phyloP scores from a whole-genome alignment of 768 basidiomycete genomes.

The Tulasnella sp. region DNA sequence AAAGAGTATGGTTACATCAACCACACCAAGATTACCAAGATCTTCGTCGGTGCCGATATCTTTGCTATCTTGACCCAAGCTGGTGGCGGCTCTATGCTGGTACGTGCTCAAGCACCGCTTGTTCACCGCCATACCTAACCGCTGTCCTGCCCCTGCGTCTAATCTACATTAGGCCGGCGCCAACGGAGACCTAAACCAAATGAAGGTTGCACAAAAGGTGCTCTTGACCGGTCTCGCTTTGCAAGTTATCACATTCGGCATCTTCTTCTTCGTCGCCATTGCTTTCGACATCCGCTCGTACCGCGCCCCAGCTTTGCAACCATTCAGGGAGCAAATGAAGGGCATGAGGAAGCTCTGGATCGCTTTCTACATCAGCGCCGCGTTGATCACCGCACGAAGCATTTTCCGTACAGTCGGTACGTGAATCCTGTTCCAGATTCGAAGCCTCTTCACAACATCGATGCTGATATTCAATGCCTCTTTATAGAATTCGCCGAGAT shows the following conservation, averaged over 20 bases:
- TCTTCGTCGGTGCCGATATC: slow-evolving; percentile 30
- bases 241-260: slow-evolving; percentile 28
- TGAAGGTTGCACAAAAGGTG: slow-evolving; percentile 10
- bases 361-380: slow-evolving; percentile 28
- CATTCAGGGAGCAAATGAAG: background rate
- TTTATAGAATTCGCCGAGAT: slow-evolving; percentile 28
- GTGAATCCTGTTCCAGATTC: background rate
- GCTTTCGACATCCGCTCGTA: slow-evolving; percentile 18
- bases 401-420: slow-evolving; percentile 29
- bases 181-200: slow-evolving; percentile 12
- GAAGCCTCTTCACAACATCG: background rate
- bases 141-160: too few relatives aligned
- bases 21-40: slow-evolving; percentile 29
- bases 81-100: slow-evolving; percentile 24
- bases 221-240: slow-evolving; percentile 27
- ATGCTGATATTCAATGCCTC: background rate
- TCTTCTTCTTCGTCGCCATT: slow-evolving; percentile 26
- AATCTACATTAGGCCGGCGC: background rate
- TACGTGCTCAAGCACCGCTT: background rate
- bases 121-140: background rate
- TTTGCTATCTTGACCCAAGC: slow-evolving; percentile 30
- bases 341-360: slow-evolving; percentile 27
- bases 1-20: slow-evolving; percentile 16
- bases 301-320: background rate
- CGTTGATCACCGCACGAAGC: slow-evolving; percentile 25